These are phyloP conservation scores for Cyanidiococcus yangmingshanensis DNA, from an alignment of 23 red algal genomes.

Conservation along the genomic window DNA sequence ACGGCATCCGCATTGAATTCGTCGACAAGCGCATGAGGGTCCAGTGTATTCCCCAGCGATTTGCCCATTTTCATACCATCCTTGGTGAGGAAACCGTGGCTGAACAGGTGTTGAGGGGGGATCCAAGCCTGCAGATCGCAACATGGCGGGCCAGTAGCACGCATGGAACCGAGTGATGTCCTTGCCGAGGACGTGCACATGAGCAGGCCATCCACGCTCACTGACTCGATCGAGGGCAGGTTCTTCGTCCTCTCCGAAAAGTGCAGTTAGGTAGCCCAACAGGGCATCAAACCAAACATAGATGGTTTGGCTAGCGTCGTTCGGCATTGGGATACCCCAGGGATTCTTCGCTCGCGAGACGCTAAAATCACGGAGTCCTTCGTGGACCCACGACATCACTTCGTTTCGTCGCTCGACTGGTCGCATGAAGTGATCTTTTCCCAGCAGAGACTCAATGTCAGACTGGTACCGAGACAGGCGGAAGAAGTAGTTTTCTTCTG, in stretches of 20 bases:
- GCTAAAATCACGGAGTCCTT: constrained; percentile 83
- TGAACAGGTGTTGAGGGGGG: constrained; percentile 56
- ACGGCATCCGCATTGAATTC: constrained; percentile 75
- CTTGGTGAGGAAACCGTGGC: constrained; percentile 97
- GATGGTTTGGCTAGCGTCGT: constrained; percentile 67
- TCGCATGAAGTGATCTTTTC: constrained; percentile 56
- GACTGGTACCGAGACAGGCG: constrained; percentile 64
- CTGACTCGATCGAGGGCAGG: constrained; percentile 29
- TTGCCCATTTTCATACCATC: constrained; percentile 99
- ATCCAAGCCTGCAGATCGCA: constrained; percentile 73
- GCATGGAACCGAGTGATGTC: constrained; percentile 98
- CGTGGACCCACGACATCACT: constrained; percentile 83
- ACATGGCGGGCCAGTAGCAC: constrained; percentile 99
- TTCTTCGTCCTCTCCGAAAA: constrained; percentile 36
- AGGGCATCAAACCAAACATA: constrained; percentile 99
- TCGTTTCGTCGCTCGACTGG: constrained; percentile 74
- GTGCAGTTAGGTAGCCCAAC: constrained; percentile 66
- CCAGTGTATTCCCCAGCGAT: constrained; percentile 72
- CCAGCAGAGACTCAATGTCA: constrained; percentile 46
- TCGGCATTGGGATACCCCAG: constrained; percentile 88
- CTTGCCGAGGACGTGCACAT: constrained; percentile 94
- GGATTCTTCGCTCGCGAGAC: constrained; percentile 88
- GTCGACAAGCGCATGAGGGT: constrained; percentile 58
- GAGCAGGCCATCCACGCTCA: constrained; percentile 64
- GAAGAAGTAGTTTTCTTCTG: constrained; percentile 99